Base-by-base conservation (phyloP, 441 rosid genomes). In the Flueggea neowawraea region DNA sequence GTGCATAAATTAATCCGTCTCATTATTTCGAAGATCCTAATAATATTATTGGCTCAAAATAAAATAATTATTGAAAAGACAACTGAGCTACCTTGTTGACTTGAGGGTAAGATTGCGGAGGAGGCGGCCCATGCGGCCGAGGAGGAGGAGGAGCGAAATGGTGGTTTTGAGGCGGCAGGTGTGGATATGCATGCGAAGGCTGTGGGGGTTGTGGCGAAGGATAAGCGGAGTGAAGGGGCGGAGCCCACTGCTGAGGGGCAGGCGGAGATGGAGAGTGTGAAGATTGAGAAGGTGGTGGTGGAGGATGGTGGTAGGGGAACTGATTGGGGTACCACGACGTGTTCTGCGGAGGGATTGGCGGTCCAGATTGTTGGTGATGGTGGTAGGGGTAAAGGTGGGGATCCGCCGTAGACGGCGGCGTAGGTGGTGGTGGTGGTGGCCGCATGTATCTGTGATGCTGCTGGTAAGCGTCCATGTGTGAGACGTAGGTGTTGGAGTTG, bases 381-480 rank as follows among this genome's bases (percentile, higher is more conserved):
- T 74, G 85, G 60, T 73, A 69, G 58, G 84, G 74, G 70, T 72
- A 74, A 58, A 66, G 78, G 68, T 71, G 63, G 36, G 88, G 94
- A 86, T 85, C 97, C 65, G 72, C 57, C 60, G 88, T 44, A 14
- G 89, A 16, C 39, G 58, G 67, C 6, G 70, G 68, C 16, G 45
- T 41, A 31, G 75, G 78, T 36, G 95, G 83, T 9, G 87, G 83
- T 9, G 87, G 93, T 69, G 28, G 41, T 5, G 41, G 41, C 6
- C 95, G 72, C 81, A 82, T 69, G 83, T 70, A 85, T 33, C 82
- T 71, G 71, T 59, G 76, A 48, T 67, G 84, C 31, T 84, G 93
- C 15, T 84, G 96, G 78, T 84, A 85, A 4, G 87, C 79, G 72
- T 90, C 97, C 98, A 94, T 94, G 57, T 22, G 16, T 22, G 58